These are phyloP conservation scores for Sugiyamaella paludigena DNA, from an alignment of 1,139 yeast species.

Conservation along the genomic window DNA sequence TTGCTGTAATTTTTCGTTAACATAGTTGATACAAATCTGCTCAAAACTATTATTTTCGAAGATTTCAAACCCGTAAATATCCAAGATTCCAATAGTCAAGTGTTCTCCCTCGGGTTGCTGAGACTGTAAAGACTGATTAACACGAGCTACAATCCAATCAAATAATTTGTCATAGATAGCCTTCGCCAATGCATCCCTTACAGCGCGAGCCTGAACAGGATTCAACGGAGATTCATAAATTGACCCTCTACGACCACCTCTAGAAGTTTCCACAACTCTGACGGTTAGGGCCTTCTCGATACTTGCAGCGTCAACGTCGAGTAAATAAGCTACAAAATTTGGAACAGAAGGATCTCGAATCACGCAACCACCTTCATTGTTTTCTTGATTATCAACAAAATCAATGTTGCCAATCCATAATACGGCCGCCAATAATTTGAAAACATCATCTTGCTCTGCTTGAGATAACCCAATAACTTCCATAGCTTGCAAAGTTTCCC, in stretches of 20 bases:
- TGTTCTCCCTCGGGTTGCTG: conserved; percentile 46
- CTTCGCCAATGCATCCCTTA: conserved; percentile 91
- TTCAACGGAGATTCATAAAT: conserved; percentile 93
- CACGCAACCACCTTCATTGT: conserved; percentile 76
- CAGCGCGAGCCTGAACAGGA: conserved; percentile 89
- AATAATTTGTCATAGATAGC: conserved; percentile 90
- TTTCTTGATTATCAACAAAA: conserved; percentile 62
- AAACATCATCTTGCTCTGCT: conserved; percentile 85
- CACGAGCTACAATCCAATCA: conserved; percentile 97
- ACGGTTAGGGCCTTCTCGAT: conserved; percentile 70
- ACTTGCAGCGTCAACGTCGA: conserved; percentile 72
- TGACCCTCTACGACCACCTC: conserved; percentile 86
- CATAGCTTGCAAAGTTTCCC: conserved; percentile 86
- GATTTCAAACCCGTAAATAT: conserved; percentile 97
- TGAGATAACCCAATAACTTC: conserved; percentile 75
- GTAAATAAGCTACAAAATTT: conserved; percentile 85
- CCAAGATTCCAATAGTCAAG: conserved; percentile 89
- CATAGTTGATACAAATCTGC: conserved; percentile 95
- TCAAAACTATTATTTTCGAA: conserved; percentile 96
- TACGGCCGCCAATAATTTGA: conserved; percentile 77
- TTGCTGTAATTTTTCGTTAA: conserved; percentile 95
- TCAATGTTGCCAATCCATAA: conserved; percentile 94
- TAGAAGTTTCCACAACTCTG: conserved; percentile 79
- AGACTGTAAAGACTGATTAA: conserved; percentile 66
- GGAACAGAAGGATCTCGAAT: conserved; percentile 85